Conservation (phyloP, 2,329 filamentous ascomycete genomes). For the Monilinia vaccinii-corymbosi region DNA sequence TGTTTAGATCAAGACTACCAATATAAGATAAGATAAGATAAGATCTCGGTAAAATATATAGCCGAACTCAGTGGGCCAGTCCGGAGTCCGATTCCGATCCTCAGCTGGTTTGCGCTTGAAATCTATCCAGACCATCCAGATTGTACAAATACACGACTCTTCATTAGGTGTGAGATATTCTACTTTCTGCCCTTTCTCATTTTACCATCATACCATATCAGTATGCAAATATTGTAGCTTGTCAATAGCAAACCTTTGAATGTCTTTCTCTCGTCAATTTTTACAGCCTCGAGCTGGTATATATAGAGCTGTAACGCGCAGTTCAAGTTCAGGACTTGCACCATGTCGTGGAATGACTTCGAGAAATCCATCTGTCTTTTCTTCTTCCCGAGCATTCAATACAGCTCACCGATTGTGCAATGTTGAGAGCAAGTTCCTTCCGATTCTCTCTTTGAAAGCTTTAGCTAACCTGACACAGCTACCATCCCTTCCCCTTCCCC, state of each 20-base stretch:
- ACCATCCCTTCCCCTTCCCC: background rate
- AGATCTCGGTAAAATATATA: background rate
- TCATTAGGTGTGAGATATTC: background rate
- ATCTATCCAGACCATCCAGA: background rate
- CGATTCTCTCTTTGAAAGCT: background rate
- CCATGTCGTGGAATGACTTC: background rate
- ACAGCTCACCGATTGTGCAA: background rate
- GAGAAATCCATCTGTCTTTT: background rate
- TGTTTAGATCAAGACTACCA: background rate
- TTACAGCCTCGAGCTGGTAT: background rate
- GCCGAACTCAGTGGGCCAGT: background rate
- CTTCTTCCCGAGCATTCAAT: background rate
- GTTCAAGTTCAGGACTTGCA: background rate
- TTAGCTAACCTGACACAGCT: background rate
- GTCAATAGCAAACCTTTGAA: background rate
- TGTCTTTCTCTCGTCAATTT: conserved; percentile 5
- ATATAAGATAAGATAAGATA: background rate
- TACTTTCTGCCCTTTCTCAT: background rate
- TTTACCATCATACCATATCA: too few species aligned
- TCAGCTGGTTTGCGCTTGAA: background rate
- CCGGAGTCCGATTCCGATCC: background rate
- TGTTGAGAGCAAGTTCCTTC: background rate
- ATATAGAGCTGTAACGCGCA: background rate
- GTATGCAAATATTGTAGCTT: conserved; percentile 1
- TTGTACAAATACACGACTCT: background rate